Percentiles rank a stretch among this genome's conserved stretches.
These are phyloP conservation scores for Rosa multiflora DNA, from an alignment of 306 rosid genomes.

Conservation along the genomic window DNA sequence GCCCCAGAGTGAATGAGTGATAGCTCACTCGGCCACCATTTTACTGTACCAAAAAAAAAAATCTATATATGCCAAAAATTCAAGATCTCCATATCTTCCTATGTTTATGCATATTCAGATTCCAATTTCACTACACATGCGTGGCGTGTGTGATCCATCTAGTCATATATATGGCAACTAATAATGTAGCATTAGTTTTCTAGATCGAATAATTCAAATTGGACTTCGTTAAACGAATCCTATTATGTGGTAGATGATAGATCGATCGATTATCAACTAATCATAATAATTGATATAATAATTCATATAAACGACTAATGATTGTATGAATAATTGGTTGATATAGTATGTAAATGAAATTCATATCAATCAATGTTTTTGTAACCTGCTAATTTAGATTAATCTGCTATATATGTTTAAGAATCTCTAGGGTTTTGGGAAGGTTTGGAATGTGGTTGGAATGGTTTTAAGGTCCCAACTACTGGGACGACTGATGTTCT, in stretches of 20 bases:
- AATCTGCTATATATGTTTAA: not conserved
- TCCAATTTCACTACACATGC: not conserved
- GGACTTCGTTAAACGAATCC: no score
- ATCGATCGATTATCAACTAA: no score
- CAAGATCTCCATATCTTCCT: not conserved
- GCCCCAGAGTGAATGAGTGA: no score
- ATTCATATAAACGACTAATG: no score
- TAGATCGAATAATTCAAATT: no score
- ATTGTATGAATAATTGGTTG: not conserved
- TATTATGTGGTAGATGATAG: no score
- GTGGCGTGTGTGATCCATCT: not conserved
- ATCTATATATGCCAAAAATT: not conserved
- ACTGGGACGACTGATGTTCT: not conserved
- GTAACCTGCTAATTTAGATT: not conserved
- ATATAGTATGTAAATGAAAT: no score
- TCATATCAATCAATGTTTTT: not conserved
- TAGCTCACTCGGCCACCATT: no score
- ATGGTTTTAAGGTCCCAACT: not conserved
- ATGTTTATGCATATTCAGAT: not conserved
- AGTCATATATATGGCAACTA: no score
- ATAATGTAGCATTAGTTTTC: no score
- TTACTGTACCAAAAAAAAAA: no score
- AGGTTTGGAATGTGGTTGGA: not conserved
- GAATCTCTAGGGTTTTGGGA: not conserved
- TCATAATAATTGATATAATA: no score